These are phyloP conservation scores for Leonotis leonurus DNA, from an alignment of 257 asterid species.

Conservation along the genomic window DNA sequence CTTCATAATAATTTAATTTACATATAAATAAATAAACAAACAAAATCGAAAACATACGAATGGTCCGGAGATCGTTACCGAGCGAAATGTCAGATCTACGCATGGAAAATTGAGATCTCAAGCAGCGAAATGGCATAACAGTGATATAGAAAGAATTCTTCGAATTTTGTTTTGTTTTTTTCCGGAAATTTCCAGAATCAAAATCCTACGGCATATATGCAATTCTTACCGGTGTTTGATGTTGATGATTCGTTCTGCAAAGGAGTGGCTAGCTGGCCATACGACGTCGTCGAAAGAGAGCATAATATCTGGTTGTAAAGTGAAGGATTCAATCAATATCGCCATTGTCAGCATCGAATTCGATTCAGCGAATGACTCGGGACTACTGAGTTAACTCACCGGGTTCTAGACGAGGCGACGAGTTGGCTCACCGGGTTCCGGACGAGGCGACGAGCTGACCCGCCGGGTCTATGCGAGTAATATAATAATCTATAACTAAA, in stretches of 20 bases:
- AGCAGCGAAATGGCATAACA: constrained; percentile 29
- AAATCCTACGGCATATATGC: neutral
- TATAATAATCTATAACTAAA: too few species aligned
- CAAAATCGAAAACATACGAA: constrained; percentile 29
- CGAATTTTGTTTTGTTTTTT: neutral
- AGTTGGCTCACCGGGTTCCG: constrained; percentile 16
- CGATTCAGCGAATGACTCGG: constrained; percentile 22
- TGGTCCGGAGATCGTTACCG: constrained; percentile 42
- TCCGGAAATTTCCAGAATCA: constrained; percentile 2
- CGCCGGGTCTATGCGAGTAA: too few species aligned
- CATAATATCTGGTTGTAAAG: constrained; percentile 30
- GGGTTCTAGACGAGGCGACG: neutral
- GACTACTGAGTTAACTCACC: constrained; percentile 9
- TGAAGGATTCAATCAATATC: constrained; percentile 11
- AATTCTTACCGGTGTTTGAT: constrained; percentile 13
- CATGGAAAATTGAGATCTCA: constrained; percentile 26
- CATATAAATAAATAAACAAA: neutral
- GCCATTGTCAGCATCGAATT: constrained; percentile 26
- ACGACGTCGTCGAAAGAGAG: constrained; percentile 23
- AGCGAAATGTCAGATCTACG: constrained; percentile 28
- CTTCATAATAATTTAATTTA: neutral
- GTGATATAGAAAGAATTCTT: neutral
- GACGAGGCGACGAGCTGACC: neutral
- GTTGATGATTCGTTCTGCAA: constrained; percentile 16
- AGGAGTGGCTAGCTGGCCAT: constrained; percentile 6